Evolutionary conservation across 495 filamentous ascomycete genomes (phyloP).

Genomic region (Evernia prunastri): DNA sequence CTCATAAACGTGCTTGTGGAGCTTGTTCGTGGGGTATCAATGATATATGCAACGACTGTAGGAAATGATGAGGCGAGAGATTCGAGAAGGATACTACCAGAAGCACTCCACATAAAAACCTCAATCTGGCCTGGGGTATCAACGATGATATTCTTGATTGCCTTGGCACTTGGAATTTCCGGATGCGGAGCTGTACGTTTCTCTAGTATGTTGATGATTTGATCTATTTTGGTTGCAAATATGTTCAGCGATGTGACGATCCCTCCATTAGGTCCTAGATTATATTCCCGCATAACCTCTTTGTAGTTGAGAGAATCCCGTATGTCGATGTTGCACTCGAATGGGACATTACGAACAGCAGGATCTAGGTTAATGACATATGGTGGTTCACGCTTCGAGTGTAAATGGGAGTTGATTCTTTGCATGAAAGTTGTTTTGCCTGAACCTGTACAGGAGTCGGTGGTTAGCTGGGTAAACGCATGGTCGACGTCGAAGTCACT

Average conservation of each 20-base stretch:
- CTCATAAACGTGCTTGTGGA: conserved; percentile 97
- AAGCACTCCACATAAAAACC: conserved; percentile 96
- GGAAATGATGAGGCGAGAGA: conserved; percentile 88
- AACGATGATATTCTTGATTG: conserved; percentile 77
- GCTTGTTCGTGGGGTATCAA: conserved; percentile 88
- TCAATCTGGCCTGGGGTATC: conserved; percentile 98
- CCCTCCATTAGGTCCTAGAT: conserved; percentile 95
- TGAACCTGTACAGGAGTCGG: conserved; percentile 51
- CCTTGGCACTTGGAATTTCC: conserved; percentile 51
- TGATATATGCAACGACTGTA: conserved; percentile 93
- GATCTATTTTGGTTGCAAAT: conserved; percentile 95
- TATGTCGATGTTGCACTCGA: conserved; percentile 97
- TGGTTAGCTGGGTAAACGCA: background rate
- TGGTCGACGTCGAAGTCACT: background rate
- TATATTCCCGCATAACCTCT: conserved; percentile 99
- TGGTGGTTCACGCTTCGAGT: conserved; percentile 63
- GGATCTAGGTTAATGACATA: conserved; percentile 98
- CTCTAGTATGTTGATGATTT: conserved; percentile 81
- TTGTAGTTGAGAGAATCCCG: conserved; percentile 98
- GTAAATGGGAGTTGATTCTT: conserved; percentile 84
- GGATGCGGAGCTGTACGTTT: conserved; percentile 70
- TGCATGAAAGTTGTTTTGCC: conserved; percentile 99
- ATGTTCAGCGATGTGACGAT: conserved; percentile 94
- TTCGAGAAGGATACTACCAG: conserved; percentile 86
- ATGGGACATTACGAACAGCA: conserved; percentile 90